Percentiles rank a stretch among this genome's conserved stretches.
phyloP scores from a whole-genome alignment of 2,329 filamentous ascomycete genomes.

The Talaromyces sp. region DNA sequence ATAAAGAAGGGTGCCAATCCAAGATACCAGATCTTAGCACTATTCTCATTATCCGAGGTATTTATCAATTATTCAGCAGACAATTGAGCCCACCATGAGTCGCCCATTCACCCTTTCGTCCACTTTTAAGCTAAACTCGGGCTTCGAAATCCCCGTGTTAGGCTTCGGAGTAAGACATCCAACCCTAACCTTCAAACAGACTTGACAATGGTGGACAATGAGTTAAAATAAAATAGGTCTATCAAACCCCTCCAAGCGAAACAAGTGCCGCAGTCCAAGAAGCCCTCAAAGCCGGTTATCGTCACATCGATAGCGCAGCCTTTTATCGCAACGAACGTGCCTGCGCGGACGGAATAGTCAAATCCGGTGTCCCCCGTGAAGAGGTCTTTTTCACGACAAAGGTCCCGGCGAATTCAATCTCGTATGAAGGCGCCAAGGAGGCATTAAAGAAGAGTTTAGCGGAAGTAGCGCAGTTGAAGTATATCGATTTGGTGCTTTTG shows the following conservation, averaged over 20 bases:
- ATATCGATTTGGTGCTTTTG: slow-evolving; percentile 59
- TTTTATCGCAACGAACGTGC: slow-evolving; percentile 64
- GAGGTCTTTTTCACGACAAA: not conserved
- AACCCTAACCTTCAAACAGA: too few species aligned
- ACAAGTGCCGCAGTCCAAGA: not conserved
- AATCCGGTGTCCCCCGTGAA: slow-evolving; percentile 45
- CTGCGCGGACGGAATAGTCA: slow-evolving; percentile 62
- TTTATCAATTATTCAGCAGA: not conserved
- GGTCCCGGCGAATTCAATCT: not conserved
- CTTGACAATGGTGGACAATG: too few species aligned
- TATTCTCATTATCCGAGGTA: not conserved
- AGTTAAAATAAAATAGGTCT: not conserved
- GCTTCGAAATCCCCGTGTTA: not conserved
- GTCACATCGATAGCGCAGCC: slow-evolving; percentile 10
- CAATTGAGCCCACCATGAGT: not conserved
- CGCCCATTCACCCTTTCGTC: not conserved
- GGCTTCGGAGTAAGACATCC: not conserved
- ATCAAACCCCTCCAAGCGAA: not conserved
- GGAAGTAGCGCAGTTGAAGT: slow-evolving; percentile 57
- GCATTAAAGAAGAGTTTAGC: slow-evolving; percentile 51
- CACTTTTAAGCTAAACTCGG: not conserved
- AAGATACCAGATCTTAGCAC: not conserved
- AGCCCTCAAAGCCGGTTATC: slow-evolving; percentile 10
- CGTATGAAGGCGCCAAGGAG: not conserved
- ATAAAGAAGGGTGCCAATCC: not conserved